Conservation (phyloP, 2,329 filamentous ascomycete species). For the Triangularia verruculosa region DNA sequence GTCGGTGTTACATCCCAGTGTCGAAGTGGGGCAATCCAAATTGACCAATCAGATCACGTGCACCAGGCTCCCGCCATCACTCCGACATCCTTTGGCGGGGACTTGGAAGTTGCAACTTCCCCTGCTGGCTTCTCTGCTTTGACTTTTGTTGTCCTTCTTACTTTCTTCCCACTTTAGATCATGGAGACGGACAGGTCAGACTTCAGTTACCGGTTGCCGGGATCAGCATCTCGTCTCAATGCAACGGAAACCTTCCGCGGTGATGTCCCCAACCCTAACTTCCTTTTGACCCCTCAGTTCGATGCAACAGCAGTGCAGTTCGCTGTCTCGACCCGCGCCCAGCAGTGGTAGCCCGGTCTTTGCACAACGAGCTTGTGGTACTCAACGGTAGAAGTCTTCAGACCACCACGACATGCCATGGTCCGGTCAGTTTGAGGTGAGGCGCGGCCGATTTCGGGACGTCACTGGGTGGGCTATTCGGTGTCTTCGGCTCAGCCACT, state of each 20-base stretch:
- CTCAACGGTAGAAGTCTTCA: too few species aligned
- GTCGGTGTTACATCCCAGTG: background rate
- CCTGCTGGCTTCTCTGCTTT: background rate
- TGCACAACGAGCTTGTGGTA: background rate
- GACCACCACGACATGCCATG: background rate
- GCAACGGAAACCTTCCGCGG: background rate
- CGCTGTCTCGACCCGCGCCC: background rate
- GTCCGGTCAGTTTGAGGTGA: background rate
- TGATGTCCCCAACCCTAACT: background rate
- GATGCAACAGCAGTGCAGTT: background rate
- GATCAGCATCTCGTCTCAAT: background rate
- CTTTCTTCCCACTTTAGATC: background rate
- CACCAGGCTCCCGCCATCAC: background rate
- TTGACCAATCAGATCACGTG: background rate
- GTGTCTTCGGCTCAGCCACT: background rate
- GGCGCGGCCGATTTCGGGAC: background rate
- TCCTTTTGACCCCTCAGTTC: background rate
- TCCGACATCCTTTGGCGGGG: background rate
- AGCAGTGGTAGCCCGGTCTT: background rate
- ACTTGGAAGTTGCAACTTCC: background rate
- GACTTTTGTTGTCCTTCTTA: background rate
- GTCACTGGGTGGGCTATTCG: background rate
- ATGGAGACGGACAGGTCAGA: background rate
- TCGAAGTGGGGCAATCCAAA: background rate
- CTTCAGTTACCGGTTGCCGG: background rate